phyloP scores from a whole-genome alignment of 257 asterid genomes.

The Thymus mandschuricus region DNA sequence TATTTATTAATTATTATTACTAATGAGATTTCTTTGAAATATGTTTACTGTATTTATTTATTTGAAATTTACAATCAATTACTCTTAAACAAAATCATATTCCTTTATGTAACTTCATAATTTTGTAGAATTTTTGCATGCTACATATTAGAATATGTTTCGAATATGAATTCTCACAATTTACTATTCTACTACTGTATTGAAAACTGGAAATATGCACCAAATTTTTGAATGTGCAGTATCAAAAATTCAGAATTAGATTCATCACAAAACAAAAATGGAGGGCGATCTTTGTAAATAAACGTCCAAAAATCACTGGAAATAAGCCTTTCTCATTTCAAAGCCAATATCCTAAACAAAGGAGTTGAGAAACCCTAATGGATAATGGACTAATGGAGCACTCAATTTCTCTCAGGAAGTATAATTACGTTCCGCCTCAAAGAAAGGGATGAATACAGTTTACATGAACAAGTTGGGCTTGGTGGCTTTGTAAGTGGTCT shows the following conservation, averaged over 20 bases:
- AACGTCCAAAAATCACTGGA: not conserved
- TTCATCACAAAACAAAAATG: not conserved
- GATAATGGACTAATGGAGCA: not conserved
- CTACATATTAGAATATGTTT: no score
- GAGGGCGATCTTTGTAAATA: not conserved
- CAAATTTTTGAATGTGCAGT: not conserved
- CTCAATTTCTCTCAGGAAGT: conserved; percentile 2
- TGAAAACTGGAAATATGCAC: not conserved
- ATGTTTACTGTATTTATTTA: no score
- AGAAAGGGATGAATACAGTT: conserved; percentile 14
- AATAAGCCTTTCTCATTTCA: conserved; percentile 21
- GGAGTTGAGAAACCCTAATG: conserved; percentile 23
- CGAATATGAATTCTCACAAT: no score
- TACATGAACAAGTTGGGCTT: conserved; percentile 71
- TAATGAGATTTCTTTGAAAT: no score
- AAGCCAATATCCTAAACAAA: not conserved
- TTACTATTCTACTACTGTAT: no score
- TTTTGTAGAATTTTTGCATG: no score
- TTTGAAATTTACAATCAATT: no score
- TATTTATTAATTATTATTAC: no score
- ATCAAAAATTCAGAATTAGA: not conserved
- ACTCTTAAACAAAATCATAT: no score
- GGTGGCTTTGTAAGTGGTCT: conserved; percentile 71
- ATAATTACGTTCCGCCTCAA: not conserved
- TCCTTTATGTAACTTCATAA: no score